Evolutionary conservation across 257 asterid genomes (phyloP).

Genomic region (Pogostemon cablin): DNA sequence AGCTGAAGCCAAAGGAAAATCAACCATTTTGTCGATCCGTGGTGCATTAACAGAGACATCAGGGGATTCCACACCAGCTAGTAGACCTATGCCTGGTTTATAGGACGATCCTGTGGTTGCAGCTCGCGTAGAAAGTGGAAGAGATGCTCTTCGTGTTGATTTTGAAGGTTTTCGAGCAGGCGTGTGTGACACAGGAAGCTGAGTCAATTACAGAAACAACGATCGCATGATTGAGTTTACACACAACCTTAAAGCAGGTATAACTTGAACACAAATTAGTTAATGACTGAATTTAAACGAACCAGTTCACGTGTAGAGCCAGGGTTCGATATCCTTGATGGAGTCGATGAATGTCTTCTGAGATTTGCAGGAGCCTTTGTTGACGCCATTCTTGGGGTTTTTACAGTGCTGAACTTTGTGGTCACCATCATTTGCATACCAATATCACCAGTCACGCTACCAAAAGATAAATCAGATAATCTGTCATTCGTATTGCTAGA

Average conservation of each 20-base stretch:
- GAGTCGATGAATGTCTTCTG: constrained; percentile 58
- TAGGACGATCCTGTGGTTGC: constrained; percentile 40
- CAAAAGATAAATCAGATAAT: constrained; percentile 50
- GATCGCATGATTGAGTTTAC: neutral
- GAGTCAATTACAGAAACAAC: neutral
- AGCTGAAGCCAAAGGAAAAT: constrained; percentile 58
- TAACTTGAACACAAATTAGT: neutral
- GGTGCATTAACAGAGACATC: constrained; percentile 94
- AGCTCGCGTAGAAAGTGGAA: constrained; percentile 59
- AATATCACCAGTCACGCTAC: constrained; percentile 48
- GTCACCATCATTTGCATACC: constrained; percentile 41
- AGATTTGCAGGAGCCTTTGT: constrained; percentile 47
- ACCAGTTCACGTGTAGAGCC: constrained; percentile 98
- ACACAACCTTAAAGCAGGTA: neutral
- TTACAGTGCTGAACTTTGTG: constrained; percentile 46
- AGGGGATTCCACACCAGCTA: constrained; percentile 54
- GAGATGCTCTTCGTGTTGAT: constrained; percentile 71
- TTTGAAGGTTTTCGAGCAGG: constrained; percentile 64
- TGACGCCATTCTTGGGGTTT: constrained; percentile 46
- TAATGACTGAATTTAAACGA: constrained; percentile 26
- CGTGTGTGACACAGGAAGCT: constrained; percentile 89
- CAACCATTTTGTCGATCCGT: constrained; percentile 88
- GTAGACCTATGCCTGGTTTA: constrained; percentile 44
- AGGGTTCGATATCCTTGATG: constrained; percentile 69
- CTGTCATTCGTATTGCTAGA: constrained; percentile 47